A percentile compares a stretch with the other conserved stretches of the same genome.
These are phyloP conservation scores for Tulasnella sp. DNA, from an alignment of 768 basidiomycete genomes.

Conservation along the genomic window DNA sequence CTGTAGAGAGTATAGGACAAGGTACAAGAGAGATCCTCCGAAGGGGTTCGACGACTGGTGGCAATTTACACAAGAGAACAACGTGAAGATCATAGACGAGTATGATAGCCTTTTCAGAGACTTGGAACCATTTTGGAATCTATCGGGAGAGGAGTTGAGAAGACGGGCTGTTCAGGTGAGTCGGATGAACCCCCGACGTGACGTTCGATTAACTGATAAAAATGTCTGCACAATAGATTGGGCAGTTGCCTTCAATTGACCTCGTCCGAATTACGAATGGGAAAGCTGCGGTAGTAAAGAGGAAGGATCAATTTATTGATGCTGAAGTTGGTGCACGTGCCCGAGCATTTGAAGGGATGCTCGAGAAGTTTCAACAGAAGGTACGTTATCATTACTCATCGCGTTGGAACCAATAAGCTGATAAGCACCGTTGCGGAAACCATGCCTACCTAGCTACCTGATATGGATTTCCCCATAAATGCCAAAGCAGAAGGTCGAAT, in stretches of 20 bases:
- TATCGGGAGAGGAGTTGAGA: conserved; percentile 59
- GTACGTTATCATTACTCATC: neutral
- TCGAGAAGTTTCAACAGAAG: conserved; percentile 23
- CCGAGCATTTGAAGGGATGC: conserved; percentile 58
- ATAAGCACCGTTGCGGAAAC: no score
- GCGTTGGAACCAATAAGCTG: no score
- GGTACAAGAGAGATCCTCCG: conserved; percentile 71
- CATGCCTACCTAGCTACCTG: conserved; percentile 48
- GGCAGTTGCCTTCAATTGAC: conserved; percentile 68
- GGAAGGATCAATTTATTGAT: no score
- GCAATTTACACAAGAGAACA: conserved; percentile 23
- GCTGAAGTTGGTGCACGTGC: conserved; percentile 65
- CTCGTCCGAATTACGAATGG: conserved; percentile 64
- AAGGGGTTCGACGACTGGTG: conserved; percentile 88
- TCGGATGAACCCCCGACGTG: neutral
- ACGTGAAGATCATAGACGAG: conserved; percentile 12
- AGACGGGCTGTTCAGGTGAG: conserved; percentile 45
- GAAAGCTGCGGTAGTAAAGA: conserved; percentile 45
- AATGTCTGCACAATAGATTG: conserved; percentile 38
- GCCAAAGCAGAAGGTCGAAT: conserved; percentile 87
- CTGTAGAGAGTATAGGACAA: conserved; percentile 62
- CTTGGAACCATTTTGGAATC: conserved; percentile 68
- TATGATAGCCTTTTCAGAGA: conserved; percentile 69
- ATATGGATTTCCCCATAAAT: conserved; percentile 92
- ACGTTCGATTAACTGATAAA: neutral